Percentiles rank a stretch among this genome's conserved stretches.
Evolutionary conservation across 345 rosid genomes (phyloP).

Genomic region (Eucalyptus polyanthemos): DNA sequence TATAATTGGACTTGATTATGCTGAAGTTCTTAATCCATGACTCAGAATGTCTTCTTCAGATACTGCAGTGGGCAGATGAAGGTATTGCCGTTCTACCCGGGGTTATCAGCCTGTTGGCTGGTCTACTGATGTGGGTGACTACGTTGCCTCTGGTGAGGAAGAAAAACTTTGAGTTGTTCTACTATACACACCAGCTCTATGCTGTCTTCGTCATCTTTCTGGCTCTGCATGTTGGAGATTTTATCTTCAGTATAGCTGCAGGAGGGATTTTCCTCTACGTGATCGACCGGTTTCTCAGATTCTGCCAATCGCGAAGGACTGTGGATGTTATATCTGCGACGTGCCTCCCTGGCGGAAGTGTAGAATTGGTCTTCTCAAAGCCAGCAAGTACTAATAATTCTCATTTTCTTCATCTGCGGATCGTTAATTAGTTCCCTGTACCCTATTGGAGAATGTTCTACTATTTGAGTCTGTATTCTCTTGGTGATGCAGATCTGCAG

Average conservation of each 20-base stretch:
- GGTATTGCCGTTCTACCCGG: constrained; percentile 65
- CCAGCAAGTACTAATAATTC: constrained; percentile 43
- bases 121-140: constrained; percentile 85
- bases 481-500: constrained; percentile 28
- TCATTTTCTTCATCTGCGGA: background rate
- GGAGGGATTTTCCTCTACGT: constrained; percentile 76
- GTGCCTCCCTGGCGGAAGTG: constrained; percentile 73
- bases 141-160: constrained; percentile 59
- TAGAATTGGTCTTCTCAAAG: constrained; percentile 68
- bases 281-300: constrained; percentile 83
- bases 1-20: background rate
- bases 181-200: constrained; percentile 90
- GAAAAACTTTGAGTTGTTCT: constrained; percentile 72
- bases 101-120: constrained; percentile 69
- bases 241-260: constrained; percentile 53
- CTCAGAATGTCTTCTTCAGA: constrained; percentile 18
- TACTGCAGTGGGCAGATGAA: constrained; percentile 39
- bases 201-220: constrained; percentile 63
- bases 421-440: background rate
- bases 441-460: background rate
- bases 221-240: constrained; percentile 83
- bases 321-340: constrained; percentile 62
- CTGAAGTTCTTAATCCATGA: background rate
- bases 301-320: constrained; percentile 73
- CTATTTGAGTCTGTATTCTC: background rate